phyloP scores from a whole-genome alignment of 768 basidiomycete genomes.

The Macrolepiota dolichaula region DNA sequence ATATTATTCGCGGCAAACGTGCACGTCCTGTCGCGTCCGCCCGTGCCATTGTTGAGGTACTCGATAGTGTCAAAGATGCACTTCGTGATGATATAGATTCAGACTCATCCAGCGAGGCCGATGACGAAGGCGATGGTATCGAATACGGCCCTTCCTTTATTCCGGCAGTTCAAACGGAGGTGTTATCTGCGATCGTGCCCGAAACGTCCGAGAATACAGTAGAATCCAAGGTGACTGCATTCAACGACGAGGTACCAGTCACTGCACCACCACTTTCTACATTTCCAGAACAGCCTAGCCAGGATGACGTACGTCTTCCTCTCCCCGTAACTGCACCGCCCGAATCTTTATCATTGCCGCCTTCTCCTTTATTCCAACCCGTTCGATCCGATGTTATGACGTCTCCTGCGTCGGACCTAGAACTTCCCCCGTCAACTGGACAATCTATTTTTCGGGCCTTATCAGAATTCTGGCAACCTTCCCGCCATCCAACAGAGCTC shows the following conservation, averaged over 20 bases:
- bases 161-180: not conserved
- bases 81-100: slow-evolving; percentile 70
- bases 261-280: not conserved
- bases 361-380: slow-evolving; percentile 54
- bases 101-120: slow-evolving; percentile 58
- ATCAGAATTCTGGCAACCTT: slow-evolving; percentile 76
- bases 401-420: slow-evolving; percentile 51
- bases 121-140: slow-evolving; percentile 51
- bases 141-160: slow-evolving; percentile 30
- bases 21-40: slow-evolving; percentile 90
- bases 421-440: slow-evolving; percentile 28
- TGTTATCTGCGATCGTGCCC: not conserved
- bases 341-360: slow-evolving; percentile 41
- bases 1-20: slow-evolving; percentile 81
- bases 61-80: slow-evolving; percentile 88
- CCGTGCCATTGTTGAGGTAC: slow-evolving; percentile 81
- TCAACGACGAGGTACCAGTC: not conserved
- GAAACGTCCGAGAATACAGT: not conserved
- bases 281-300: not conserved
- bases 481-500: slow-evolving; percentile 53
- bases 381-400: slow-evolving; percentile 35
- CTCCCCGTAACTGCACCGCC: slow-evolving; percentile 13
- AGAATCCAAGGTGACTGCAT: not conserved
- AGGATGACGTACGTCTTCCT: not conserved
- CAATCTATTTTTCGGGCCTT: slow-evolving; percentile 78